phyloP scores from a whole-genome alignment of 1,284 basidiomycete genomes.

The Filobasidium uniguttulatum region DNA sequence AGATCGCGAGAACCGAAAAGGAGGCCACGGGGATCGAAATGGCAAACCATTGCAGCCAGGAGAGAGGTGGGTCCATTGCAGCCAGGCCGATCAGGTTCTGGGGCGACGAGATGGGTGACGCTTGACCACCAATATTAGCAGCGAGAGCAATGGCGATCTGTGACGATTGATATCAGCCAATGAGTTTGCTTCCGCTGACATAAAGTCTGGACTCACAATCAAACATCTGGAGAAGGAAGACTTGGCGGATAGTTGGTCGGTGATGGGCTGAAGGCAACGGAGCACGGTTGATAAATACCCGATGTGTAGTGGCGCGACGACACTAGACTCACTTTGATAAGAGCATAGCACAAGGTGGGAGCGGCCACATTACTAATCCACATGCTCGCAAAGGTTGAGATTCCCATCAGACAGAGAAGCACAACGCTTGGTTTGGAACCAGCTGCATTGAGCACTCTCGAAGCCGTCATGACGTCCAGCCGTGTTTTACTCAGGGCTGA shows the following conservation, averaged over 20 bases:
- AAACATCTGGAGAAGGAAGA: slow-evolving; percentile 80
- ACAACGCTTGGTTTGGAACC: slow-evolving; percentile 77
- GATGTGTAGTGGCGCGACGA: background rate
- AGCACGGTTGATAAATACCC: background rate
- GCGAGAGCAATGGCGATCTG: slow-evolving; percentile 92
- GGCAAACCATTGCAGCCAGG: slow-evolving; percentile 89
- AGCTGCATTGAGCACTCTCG: slow-evolving; percentile 78
- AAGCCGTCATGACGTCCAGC: slow-evolving; percentile 87
- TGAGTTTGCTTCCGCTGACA: background rate
- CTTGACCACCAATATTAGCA: slow-evolving; percentile 95
- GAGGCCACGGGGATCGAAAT: slow-evolving; percentile 83
- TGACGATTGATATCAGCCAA: background rate
- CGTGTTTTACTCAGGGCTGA: slow-evolving; percentile 94
- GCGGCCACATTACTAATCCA: slow-evolving; percentile 99
- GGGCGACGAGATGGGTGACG: slow-evolving; percentile 80
- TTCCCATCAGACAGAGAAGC: slow-evolving; percentile 85
- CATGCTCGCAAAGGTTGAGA: slow-evolving; percentile 97
- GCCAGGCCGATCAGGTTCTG: slow-evolving; percentile 91
- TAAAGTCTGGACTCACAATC: slow-evolving; percentile 48
- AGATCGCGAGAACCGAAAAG: slow-evolving; percentile 74
- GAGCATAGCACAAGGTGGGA: slow-evolving; percentile 92
- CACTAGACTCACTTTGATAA: slow-evolving; percentile 57
- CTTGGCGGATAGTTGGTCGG: slow-evolving; percentile 76
- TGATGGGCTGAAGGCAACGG: slow-evolving; percentile 57
- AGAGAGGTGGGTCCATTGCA: slow-evolving; percentile 72